These are phyloP conservation scores for Sphagnum contortum DNA, from an alignment of 225 moss, liverwort and hornwort species.

Conservation along the genomic window DNA sequence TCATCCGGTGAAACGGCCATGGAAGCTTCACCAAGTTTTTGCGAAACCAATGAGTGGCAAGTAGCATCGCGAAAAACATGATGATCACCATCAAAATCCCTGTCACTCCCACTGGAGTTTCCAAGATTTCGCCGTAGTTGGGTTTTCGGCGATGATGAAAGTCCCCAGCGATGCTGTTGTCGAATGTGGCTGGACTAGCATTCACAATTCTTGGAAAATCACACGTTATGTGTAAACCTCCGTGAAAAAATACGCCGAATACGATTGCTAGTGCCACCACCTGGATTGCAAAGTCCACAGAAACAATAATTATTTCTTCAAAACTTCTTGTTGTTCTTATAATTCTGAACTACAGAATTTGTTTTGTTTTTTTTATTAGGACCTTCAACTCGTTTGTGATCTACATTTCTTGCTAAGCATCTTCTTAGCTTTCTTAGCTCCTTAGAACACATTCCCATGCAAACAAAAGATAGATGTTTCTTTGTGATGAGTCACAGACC, in stretches of 20 bases:
- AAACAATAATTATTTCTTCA: no score
- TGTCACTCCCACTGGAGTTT: conserved; percentile 45
- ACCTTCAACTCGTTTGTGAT: no score
- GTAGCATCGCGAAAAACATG: conserved; percentile 62
- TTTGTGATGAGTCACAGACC: no score
- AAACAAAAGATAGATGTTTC: no score
- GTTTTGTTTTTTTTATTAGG: no score
- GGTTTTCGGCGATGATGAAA: conserved; percentile 39
- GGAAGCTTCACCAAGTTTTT: conserved; percentile 80
- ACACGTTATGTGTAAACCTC: conserved; percentile 46
- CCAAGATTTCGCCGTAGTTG: conserved; percentile 46
- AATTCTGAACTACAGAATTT: no score
- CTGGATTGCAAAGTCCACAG: conserved; percentile 17
- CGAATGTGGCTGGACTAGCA: conserved; percentile 27
- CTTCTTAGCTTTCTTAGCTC: no score
- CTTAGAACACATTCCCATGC: no score
- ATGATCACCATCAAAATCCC: conserved; percentile 74
- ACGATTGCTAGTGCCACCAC: conserved; percentile 66
- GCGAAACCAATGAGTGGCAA: conserved; percentile 89
- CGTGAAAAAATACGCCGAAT: conserved; percentile 38
- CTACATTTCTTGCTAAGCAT: no score
- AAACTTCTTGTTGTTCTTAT: no score
- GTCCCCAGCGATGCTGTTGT: conserved; percentile 34
- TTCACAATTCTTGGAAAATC: conserved; percentile 54
- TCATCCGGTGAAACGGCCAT: conserved; percentile 84